Base-by-base conservation (phyloP, 257 asterid species). In the Solanum chilense region DNA sequence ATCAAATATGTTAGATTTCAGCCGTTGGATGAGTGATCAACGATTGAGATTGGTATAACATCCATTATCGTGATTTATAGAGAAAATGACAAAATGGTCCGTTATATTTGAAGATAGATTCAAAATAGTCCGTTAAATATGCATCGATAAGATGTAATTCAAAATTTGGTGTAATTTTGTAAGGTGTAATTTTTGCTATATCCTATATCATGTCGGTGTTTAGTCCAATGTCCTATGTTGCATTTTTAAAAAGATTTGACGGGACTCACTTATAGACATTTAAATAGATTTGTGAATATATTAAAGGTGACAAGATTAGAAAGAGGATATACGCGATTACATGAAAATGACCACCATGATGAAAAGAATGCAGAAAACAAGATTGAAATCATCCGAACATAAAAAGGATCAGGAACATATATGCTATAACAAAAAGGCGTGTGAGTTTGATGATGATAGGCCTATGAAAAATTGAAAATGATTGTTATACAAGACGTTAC, bases 351-450 rank as follows among this genome's bases (percentile, higher is more conserved):
- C 41, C 0, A 29, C 0, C 10, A 3, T 29, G 41, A 18, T 69
- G 39, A 5, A 37, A 5, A 5, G 1, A 6, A 37, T 1, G 7
- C 0, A 37, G 1, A 5, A 37, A 5, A 5, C 1, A 0, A 64
- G 14, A n/a, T 12, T n/a, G 16, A n/a, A 12, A 64, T 25, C 9
- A 5, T 64, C 0, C 1, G 0, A 0, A n/a, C 13, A 5, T n/a
- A 5, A n/a, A 12, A 64, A n/a, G 7, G 9, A n/a, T 8, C 1
- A 11, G 29, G 16, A 64, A 5, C 7, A 64, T n/a, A 64, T 1
- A n/a, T n/a, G 71, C 5, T 5, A 3, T 9, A 64, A 12, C 25
- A 0, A n/a, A 64, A n/a, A 64, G 3, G 15, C 0, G 1, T 14
- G 12, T 29, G 21, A 27, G 10, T 31, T 27, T 27, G 37, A 68